phyloP scores from a whole-genome alignment of 176 grass and related monocot species.

The Saccharum officinarum region DNA sequence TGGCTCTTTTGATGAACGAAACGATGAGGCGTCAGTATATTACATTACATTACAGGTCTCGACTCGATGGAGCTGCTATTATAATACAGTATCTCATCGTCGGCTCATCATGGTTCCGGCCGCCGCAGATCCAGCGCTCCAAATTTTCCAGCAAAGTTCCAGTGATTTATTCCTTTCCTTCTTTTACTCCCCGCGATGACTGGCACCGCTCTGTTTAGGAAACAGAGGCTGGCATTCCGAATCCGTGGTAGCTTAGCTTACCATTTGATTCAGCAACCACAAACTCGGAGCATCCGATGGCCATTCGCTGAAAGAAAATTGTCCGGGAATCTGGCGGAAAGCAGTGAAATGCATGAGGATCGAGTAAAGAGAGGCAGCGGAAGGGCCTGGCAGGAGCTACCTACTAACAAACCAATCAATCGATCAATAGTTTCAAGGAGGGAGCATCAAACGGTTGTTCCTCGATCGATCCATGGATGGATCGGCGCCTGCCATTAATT shows the following conservation, averaged over 20 bases:
- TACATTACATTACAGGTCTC: background rate
- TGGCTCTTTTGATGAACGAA: background rate
- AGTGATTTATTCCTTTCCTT: background rate
- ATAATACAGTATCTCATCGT: background rate
- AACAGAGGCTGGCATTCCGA: background rate
- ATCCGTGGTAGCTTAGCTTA: background rate
- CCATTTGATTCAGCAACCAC: background rate
- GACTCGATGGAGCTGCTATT: background rate
- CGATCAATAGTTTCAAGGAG: background rate
- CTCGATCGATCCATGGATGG: background rate
- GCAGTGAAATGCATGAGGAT: background rate
- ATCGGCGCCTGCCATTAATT: background rate
- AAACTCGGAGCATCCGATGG: background rate
- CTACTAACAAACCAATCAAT: background rate
- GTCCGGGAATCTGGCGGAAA: too few species aligned
- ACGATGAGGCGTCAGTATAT: background rate
- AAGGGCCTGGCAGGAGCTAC: background rate
- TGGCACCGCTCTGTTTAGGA: background rate
- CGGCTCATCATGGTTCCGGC: constrained; percentile 11
- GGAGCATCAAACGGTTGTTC: background rate
- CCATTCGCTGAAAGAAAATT: background rate
- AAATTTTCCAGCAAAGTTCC: background rate
- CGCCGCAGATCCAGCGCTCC: background rate
- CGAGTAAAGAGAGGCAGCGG: background rate
- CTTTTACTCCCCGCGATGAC: background rate